Evolutionary conservation across 2,329 filamentous ascomycete genomes (phyloP).

Genomic region (Byssoonygena ceratinophila): DNA sequence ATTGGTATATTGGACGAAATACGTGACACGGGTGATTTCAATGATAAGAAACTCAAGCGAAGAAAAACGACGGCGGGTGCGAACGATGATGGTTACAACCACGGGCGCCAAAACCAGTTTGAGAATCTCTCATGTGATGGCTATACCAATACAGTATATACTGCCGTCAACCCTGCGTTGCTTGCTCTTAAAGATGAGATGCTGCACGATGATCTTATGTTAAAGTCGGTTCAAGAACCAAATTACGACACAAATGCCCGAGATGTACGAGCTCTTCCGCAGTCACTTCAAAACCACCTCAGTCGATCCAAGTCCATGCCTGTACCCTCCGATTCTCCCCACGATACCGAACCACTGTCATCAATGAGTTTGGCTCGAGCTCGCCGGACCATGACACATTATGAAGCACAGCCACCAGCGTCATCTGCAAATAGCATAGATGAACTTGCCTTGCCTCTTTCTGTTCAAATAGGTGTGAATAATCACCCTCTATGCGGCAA

Average conservation of each 20-base stretch:
- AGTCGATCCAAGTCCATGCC: constrained; percentile 24
- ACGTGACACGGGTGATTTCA: neutral
- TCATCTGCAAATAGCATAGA: constrained; percentile 20
- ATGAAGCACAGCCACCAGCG: constrained; percentile 14
- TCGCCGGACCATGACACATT: constrained; percentile 11
- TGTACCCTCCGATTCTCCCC: constrained; percentile 25
- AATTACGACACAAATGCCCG: neutral
- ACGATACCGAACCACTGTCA: constrained; percentile 34
- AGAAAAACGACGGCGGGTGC: neutral
- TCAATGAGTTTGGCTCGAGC: constrained; percentile 24
- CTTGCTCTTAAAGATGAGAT: neutral
- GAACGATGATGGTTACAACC: neutral
- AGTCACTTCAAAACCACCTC: constrained; percentile 8
- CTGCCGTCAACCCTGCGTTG: neutral
- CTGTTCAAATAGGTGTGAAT: constrained; percentile 16
- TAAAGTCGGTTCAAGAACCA: neutral
- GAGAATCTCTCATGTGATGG: neutral
- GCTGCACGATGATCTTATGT: neutral
- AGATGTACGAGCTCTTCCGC: too few relatives aligned
- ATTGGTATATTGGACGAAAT: constrained; percentile 14
- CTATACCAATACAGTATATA: neutral
- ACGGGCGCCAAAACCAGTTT: neutral
- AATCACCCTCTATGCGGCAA: neutral
- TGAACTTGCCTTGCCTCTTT: constrained; percentile 23
- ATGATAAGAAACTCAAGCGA: constrained; percentile 9